These are phyloP conservation scores for Dictyostelium firmibasis DNA, from an alignment of 78 protist genomes.

Conservation along the genomic window DNA sequence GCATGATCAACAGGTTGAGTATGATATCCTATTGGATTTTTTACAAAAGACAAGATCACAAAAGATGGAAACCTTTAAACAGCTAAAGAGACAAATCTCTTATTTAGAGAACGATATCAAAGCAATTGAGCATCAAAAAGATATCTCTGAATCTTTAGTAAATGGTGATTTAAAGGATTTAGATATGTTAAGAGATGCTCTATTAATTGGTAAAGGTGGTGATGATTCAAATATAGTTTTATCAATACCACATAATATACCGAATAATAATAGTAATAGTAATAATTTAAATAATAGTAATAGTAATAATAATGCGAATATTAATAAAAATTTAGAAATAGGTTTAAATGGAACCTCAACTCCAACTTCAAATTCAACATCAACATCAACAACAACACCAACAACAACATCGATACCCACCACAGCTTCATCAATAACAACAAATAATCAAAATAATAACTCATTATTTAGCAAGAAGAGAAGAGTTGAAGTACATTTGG, in stretches of 20 bases:
- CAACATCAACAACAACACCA: background rate
- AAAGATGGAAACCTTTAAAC: conserved; percentile 63
- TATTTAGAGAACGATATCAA: conserved; percentile 55
- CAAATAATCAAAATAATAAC: background rate
- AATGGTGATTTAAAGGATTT: background rate
- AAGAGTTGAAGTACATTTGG: conserved; percentile 73
- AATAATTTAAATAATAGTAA: background rate
- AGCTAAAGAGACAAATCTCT: conserved; percentile 42
- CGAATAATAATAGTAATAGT: background rate
- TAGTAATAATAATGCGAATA: background rate
- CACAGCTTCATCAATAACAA: background rate
- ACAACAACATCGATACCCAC: background rate
- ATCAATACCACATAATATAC: background rate
- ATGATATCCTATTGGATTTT: conserved; percentile 66
- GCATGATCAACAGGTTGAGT: conserved; percentile 71
- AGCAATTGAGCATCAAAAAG: conserved; percentile 41
- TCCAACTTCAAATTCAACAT: background rate
- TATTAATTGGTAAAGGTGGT: background rate
- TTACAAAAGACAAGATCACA: conserved; percentile 45
- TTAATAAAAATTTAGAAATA: background rate
- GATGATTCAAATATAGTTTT: background rate
- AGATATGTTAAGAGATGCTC: background rate
- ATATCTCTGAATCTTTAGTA: background rate
- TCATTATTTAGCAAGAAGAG: conserved; percentile 14
- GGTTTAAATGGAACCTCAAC: background rate